Evolutionary conservation across 768 basidiomycete species (phyloP), one percentile per base, ranked within the genome.

Genomic region (Boletus tomentosulus): DNA sequence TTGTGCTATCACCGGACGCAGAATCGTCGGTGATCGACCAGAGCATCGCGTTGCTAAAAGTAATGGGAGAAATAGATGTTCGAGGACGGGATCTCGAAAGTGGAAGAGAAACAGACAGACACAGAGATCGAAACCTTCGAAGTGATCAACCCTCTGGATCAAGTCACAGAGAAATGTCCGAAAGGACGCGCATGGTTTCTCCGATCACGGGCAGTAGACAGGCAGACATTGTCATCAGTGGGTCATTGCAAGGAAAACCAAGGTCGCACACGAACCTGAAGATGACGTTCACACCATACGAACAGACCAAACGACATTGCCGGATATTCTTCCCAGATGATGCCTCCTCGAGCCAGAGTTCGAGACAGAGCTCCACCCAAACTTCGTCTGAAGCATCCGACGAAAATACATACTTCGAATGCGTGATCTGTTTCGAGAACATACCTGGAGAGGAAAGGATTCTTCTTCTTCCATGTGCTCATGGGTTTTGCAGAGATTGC

Each of bases 401-500:
- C 19, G 48, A 55, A 49, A 61, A 54, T 31, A 22, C 43, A 3
- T 43, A 8, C 30, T 83, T 83, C 55, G 66, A 74, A 49, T 87
- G 85, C 60, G 69, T 73, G 27, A 69, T 86, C 24, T 87, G 85
- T 62, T 70, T 79, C 51, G 85, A 87, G 12, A 56, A 68, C 19
- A 66, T 71, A 51, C 67, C 71, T 1, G 70, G 72, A 38, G 72
- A 76, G 46, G 58, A 65, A 31, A 72, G 78, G 28, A 69, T 78
- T 4, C 65, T 77, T n/a, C 70, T 67, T 12, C 62, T 46, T 12
- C 67, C 50, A 13, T 87, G 85, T 56, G 62, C 61, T 12, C 84
- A 87, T 59, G 56, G 62, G 11, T 79, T 82, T 56, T 87, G 86
- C 66, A 73, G 77, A 46, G 64, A 66, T 4, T 86, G 86, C 60